These are phyloP conservation scores for Fomitopsis palustris DNA, from an alignment of 1,284 basidiomycete species.

Conservation along the genomic window DNA sequence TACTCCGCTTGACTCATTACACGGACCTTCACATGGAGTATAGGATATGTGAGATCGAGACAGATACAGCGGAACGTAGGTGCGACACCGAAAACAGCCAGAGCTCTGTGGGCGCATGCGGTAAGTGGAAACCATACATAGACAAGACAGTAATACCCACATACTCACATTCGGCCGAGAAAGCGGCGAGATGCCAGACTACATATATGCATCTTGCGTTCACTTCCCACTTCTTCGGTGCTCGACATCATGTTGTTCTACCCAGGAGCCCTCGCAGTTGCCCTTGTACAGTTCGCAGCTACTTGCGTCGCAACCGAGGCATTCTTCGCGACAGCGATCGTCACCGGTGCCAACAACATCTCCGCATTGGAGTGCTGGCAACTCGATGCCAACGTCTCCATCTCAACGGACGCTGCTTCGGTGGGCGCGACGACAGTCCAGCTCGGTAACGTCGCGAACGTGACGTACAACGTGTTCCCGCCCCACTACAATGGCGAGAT, in stretches of 20 bases:
- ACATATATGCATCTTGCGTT: too few relatives aligned
- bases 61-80: too few relatives aligned
- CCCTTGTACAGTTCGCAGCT: background rate
- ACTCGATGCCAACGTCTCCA: background rate
- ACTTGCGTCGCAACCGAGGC: background rate
- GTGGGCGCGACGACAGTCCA: background rate
- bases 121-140: too few relatives aligned
- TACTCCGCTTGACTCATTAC: too few relatives aligned
- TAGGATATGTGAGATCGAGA: too few relatives aligned
- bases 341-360: background rate
- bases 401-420: background rate
- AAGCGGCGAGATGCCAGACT: too few relatives aligned
- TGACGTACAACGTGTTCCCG: background rate
- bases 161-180: too few relatives aligned
- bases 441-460: background rate
- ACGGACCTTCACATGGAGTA: too few relatives aligned
- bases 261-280: background rate
- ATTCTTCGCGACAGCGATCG: background rate
- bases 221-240: background rate
- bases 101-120: too few relatives aligned
- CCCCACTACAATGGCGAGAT: background rate
- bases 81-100: too few relatives aligned
- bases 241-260: background rate
- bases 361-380: background rate
- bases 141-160: too few relatives aligned